These are phyloP conservation scores for Pythium plurisporium DNA, from an alignment of 352 stramenopile species.

Conservation along the genomic window DNA sequence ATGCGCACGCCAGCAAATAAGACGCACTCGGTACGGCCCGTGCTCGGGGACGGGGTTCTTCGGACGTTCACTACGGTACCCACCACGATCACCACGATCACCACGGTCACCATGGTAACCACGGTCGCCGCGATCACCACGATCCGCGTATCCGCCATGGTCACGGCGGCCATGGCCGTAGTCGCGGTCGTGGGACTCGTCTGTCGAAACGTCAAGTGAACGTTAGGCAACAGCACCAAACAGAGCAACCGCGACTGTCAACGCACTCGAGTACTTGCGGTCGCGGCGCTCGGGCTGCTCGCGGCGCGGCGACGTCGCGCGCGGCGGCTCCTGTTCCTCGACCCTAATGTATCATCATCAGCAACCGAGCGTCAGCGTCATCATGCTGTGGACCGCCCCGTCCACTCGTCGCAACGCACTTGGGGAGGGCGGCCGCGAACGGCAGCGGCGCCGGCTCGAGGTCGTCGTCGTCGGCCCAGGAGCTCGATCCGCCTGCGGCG, in stretches of 20 bases:
- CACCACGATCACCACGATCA: slow-evolving; percentile 19
- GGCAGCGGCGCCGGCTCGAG: slow-evolving; percentile 47
- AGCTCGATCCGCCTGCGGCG: slow-evolving; percentile 43
- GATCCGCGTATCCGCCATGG: slow-evolving; percentile 25
- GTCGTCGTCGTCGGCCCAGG: slow-evolving; percentile 82
- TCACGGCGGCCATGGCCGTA: slow-evolving; percentile 10
- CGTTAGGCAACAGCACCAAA: background rate
- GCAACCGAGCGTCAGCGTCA: background rate
- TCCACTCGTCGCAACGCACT: slow-evolving; percentile 27
- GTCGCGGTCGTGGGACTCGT: slow-evolving; percentile 27
- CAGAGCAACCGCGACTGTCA: background rate
- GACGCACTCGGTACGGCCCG: slow-evolving; percentile 67
- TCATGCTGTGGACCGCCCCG: background rate
- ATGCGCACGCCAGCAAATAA: background rate
- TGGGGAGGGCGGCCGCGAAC: slow-evolving; percentile 24
- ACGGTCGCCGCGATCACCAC: slow-evolving; percentile 9
- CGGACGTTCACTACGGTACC: slow-evolving; percentile 31
- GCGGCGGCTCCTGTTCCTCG: slow-evolving; percentile 24
- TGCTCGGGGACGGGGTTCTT: slow-evolving; percentile 79
- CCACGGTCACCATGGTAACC: slow-evolving; percentile 1
- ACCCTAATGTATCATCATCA: slow-evolving; percentile 19
- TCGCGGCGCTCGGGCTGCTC: slow-evolving; percentile 22
- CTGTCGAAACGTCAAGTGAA: background rate
- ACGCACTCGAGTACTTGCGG: slow-evolving; percentile 21
- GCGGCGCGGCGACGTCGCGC: slow-evolving; percentile 11